phyloP scores from a whole-genome alignment of 2,329 filamentous ascomycete genomes.

The Truncatella angustata region DNA sequence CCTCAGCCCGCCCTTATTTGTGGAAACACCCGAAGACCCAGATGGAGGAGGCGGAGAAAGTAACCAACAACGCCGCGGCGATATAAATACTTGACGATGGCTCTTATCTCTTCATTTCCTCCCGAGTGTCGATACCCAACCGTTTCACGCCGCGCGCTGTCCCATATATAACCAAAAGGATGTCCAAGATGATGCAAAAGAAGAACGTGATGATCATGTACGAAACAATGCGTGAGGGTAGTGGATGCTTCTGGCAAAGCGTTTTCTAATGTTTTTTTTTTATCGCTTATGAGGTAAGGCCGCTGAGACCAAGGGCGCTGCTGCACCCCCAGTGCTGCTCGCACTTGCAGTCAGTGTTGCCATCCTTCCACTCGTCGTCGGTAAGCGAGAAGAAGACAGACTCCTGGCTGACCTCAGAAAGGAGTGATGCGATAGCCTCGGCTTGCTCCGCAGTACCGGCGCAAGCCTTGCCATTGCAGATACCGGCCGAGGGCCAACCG shows the following conservation, averaged over 20 bases:
- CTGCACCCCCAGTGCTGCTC: conserved; percentile 79
- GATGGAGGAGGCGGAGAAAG: conserved; percentile 8
- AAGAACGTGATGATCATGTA: conserved; percentile 11
- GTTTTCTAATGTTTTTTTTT: neutral
- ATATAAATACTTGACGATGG: neutral
- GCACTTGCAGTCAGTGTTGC: conserved; percentile 60
- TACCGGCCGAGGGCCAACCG: conserved; percentile 77
- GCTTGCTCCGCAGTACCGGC: conserved; percentile 67
- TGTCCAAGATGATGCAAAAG: conserved; percentile 8
- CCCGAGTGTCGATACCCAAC: neutral
- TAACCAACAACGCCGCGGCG: neutral
- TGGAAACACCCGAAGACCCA: conserved; percentile 6
- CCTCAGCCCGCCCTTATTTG: conserved; percentile 11
- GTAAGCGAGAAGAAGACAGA: conserved; percentile 79
- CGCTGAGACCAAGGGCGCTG: conserved; percentile 40
- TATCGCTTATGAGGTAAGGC: conserved; percentile 5
- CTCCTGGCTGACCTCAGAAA: conserved; percentile 61
- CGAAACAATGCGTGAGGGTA: conserved; percentile 12
- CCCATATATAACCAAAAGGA: conserved; percentile 5
- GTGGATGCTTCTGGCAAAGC: conserved; percentile 1
- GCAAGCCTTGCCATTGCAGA: conserved; percentile 69
- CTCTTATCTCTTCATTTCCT: neutral
- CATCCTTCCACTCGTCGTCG: conserved; percentile 79
- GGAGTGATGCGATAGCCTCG: conserved; percentile 69
- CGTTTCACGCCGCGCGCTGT: neutral